Evolutionary conservation across 805 yeast species (phyloP), one percentile per base, ranked within the genome.

Genomic region (Blastobotrys robertii): DNA sequence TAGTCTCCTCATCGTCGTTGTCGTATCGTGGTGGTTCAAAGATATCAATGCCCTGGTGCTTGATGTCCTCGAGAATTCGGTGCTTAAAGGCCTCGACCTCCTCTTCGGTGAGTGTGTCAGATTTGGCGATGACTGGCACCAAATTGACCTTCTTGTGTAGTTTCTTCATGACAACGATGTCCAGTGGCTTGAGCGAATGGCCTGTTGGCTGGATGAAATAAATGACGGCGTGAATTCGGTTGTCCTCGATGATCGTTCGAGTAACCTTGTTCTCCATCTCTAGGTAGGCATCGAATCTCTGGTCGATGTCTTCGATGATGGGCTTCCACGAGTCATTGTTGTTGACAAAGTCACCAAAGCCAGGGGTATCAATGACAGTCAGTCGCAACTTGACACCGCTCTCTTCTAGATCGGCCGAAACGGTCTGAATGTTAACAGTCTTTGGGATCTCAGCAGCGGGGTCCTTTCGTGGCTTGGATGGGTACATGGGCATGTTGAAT

Each of bases 121-220:
- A 78, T 68, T 90, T 90, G 50, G 97, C 92, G 64, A 92, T 85
- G 39, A 92, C 77, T 38, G 98, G 98, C 49, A 92, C 84, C 63
- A 92, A 73, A 63, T 92, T 92, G 48, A 88, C 96, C 63, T 86
- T 87, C 58, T 81, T 80, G 67, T 86, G 94, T 49, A 92, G 77
- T 60, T 78, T 77, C 59, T 81, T 80, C 85, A 92, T 84, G 54
- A 88, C 84, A 51, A 76, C 80, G 53, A 92, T 78, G 64, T 92
- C 98, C 56, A 92, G 72, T 13, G 96, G 80, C 61, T 81, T 84
- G 62, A 92, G 73, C 35, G 84, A 77, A 66, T 92, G 98, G 48
- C 96, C 97, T 19, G 97, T 88, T 53, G 98, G 98, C 66, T 90
- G 96, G 57, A 92, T 84, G 56, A 92, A 90, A 66, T 88, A 92